Conservation (phyloP, 768 basidiomycete genomes). For the Boletus fagicola region DNA sequence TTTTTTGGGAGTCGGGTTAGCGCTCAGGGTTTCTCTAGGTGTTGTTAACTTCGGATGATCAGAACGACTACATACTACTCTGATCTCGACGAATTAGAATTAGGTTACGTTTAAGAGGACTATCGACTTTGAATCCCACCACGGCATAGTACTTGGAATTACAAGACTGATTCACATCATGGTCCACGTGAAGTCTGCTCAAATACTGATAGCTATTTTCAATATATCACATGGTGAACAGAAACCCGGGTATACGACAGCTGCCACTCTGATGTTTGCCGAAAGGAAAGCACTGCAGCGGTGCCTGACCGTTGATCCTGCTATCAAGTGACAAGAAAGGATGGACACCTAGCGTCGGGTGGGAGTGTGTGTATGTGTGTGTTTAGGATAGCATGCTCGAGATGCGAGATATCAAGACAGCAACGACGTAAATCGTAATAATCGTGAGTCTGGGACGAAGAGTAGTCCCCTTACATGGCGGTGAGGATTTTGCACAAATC, state of each 20-base stretch:
- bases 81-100: background rate
- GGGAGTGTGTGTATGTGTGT: background rate
- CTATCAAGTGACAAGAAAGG: slow-evolving; percentile 7
- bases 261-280: slow-evolving; percentile 1
- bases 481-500: slow-evolving; percentile 6
- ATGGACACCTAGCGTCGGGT: slow-evolving; percentile 3
- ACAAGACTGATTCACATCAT: background rate
- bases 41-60: background rate
- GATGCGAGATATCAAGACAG: slow-evolving; percentile 29
- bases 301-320: slow-evolving; percentile 11
- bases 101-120: too few species aligned
- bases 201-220: background rate
- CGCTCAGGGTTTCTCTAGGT: background rate
- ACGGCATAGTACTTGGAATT: background rate
- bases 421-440: slow-evolving; percentile 25
- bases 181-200: slow-evolving; percentile 1
- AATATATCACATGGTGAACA: slow-evolving; percentile 9
- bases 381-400: slow-evolving; percentile 21
- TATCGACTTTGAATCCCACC: background rate
- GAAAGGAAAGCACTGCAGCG: slow-evolving; percentile 4
- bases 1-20: background rate
- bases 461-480: slow-evolving; percentile 1
- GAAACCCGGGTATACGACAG: slow-evolving; percentile 17
- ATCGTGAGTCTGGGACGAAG: slow-evolving; percentile 14
- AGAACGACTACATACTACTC: too few species aligned